Percentiles rank a stretch among this genome's conserved stretches.
Conservation (phyloP, 2,329 filamentous ascomycete genomes). For the Fusarium miscanthi region DNA sequence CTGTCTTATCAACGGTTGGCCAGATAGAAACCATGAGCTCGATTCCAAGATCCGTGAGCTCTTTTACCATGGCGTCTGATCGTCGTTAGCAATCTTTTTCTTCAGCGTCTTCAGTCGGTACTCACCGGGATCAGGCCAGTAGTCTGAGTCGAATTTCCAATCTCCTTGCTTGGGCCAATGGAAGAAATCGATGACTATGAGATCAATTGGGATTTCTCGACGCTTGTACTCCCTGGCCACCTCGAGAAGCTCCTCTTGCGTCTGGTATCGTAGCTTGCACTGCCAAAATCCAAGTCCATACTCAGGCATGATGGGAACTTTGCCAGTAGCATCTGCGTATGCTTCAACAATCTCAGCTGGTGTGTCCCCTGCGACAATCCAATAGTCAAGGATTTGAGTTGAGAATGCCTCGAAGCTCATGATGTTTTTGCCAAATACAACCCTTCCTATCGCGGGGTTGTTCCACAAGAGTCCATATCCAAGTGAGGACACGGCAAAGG, state of each 20-base stretch:
- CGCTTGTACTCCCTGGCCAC: constrained; percentile 70
- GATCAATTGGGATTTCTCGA: constrained; percentile 67
- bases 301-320: constrained; percentile 74
- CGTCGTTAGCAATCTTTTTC: background rate
- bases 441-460: constrained; percentile 70
- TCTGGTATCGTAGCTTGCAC: constrained; percentile 73
- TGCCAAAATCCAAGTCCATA: constrained; percentile 77
- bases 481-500: constrained; percentile 68
- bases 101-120: background rate
- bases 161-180: constrained; percentile 75
- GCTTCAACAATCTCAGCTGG: constrained; percentile 66
- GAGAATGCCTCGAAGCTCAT: constrained; percentile 71
- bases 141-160: constrained; percentile 73
- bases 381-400: constrained; percentile 70
- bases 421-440: constrained; percentile 69
- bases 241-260: constrained; percentile 70
- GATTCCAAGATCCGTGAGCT: constrained; percentile 67
- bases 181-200: constrained; percentile 77
- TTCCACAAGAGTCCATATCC: constrained; percentile 76
- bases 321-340: constrained; percentile 67
- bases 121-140: constrained; percentile 71
- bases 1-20: constrained; percentile 71
- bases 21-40: constrained; percentile 78
- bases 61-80: constrained; percentile 69
- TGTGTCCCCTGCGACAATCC: constrained; percentile 68